These are phyloP conservation scores for Yarrowia sp. DNA, from an alignment of 805 yeast species.

Conservation along the genomic window DNA sequence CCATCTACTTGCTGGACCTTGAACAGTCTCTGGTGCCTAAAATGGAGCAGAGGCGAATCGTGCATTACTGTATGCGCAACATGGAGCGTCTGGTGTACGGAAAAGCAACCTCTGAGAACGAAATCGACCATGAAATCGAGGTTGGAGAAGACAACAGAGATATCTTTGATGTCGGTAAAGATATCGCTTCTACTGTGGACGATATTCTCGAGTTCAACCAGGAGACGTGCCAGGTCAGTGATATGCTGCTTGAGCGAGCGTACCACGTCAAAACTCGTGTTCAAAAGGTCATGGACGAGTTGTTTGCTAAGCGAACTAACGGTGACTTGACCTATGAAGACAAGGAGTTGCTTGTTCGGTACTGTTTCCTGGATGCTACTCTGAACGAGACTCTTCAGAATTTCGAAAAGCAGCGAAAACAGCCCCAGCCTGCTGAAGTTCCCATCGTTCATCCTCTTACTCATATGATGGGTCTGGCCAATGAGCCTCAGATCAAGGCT, in stretches of 20 bases:
- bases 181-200: constrained; percentile 33
- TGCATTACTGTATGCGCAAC: constrained; percentile 77
- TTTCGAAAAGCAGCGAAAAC: constrained; percentile 28
- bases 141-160: constrained; percentile 44
- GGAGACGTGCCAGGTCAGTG: constrained; percentile 33
- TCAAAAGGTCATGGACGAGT: constrained; percentile 52
- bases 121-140: constrained; percentile 35
- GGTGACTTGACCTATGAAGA: constrained; percentile 62
- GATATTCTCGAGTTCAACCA: constrained; percentile 30
- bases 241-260: constrained; percentile 43
- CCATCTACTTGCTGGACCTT: constrained; percentile 66
- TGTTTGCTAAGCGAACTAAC: constrained; percentile 56
- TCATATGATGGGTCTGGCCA: constrained; percentile 23
- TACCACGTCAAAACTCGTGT: constrained; percentile 44
- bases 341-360: constrained; percentile 68
- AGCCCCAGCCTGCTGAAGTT: not conserved
- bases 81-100: constrained; percentile 41
- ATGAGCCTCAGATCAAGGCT: constrained; percentile 14
- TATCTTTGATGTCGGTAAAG: constrained; percentile 36
- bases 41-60: constrained; percentile 65
- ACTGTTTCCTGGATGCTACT: constrained; percentile 67
- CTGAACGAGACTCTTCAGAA: constrained; percentile 51
- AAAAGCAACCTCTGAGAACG: constrained; percentile 11
- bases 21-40: constrained; percentile 62
- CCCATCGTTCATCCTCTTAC: constrained; percentile 21